Conservation (phyloP, 371 early-diverging fungal species). For the Dichotomocladium elegans region DNA sequence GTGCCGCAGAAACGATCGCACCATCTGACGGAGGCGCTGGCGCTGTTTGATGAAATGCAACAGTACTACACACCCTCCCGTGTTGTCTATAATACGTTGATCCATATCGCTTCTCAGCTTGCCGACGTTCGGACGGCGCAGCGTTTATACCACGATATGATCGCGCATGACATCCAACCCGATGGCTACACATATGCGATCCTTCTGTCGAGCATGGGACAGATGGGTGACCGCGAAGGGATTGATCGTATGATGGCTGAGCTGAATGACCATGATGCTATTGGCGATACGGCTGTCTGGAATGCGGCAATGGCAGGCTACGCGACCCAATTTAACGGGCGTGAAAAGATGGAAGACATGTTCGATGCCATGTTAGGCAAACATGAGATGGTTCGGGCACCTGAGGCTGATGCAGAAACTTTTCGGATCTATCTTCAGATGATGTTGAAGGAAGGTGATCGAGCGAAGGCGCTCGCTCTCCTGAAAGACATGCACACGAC, state of each 20-base stretch:
- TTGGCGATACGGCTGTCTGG: conserved; percentile 26
- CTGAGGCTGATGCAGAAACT: conserved; percentile 29
- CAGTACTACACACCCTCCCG: conserved; percentile 12
- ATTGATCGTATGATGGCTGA: conserved; percentile 29
- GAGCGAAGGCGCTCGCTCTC: conserved; percentile 14
- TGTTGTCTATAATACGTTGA: conserved; percentile 35
- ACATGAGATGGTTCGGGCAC: conserved; percentile 8
- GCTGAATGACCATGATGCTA: conserved; percentile 8
- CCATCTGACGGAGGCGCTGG: conserved; percentile 37
- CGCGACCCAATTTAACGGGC: conserved; percentile 15
- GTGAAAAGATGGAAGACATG: conserved; percentile 23
- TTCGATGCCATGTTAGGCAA: conserved; percentile 20
- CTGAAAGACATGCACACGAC: conserved; percentile 16
- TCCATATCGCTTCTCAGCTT: conserved; percentile 35
- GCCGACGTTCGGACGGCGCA: conserved; percentile 41
- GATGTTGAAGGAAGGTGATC: conserved; percentile 14
- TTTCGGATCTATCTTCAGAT: conserved; percentile 34
- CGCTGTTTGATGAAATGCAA: conserved; percentile 35
- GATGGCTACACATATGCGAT: conserved; percentile 39
- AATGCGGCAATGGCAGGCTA: conserved; percentile 36
- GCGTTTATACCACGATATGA: conserved; percentile 44
- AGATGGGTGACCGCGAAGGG: conserved; percentile 31
- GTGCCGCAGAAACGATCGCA: conserved; percentile 20
- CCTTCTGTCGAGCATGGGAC: conserved; percentile 30
- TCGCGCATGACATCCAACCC: conserved; percentile 28